These are phyloP conservation scores for Syzygium malaccense DNA, from an alignment of 441 rosid genomes.

Conservation along the genomic window DNA sequence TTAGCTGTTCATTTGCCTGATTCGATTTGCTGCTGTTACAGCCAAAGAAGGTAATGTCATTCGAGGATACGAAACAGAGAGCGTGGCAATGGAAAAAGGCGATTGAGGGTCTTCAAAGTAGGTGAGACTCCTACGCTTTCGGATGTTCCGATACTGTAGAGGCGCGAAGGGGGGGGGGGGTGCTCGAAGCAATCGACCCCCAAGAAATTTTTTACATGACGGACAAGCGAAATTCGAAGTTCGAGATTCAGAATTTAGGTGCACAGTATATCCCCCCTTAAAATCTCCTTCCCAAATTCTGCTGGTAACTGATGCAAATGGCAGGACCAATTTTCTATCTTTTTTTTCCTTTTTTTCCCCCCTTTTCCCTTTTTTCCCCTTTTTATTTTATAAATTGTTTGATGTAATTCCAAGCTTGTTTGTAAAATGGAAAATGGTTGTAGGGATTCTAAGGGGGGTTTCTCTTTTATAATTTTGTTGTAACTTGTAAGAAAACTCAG, in stretches of 20 bases:
- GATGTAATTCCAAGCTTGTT: neutral
- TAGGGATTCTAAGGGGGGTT: neutral
- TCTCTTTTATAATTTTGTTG: neutral
- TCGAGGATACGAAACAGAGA: constrained; percentile 89
- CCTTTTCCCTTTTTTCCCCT: rapidly evolving
- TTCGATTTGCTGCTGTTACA: constrained; percentile 23
- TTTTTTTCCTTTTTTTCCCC: neutral
- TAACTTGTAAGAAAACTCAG: neutral
- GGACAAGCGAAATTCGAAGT: neutral
- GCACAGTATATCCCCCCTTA: neutral
- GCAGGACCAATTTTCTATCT: neutral
- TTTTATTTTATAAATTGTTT: neutral
- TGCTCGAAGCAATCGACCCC: neutral
- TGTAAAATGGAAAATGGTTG: neutral
- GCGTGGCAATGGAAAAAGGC: constrained; percentile 98
- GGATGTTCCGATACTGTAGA: neutral
- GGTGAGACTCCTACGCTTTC: constrained; percentile 19
- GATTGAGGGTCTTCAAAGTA: constrained; percentile 84
- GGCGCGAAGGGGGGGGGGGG: neutral
- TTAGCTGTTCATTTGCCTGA: neutral
- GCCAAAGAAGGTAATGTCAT: constrained; percentile 92
- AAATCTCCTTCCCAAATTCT: neutral
- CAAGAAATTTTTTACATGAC: neutral
- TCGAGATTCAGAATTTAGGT: neutral
- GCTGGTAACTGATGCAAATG: neutral